phyloP scores from a whole-genome alignment of 2,329 filamentous ascomycete species.

The Aquanectria penicillioides region DNA sequence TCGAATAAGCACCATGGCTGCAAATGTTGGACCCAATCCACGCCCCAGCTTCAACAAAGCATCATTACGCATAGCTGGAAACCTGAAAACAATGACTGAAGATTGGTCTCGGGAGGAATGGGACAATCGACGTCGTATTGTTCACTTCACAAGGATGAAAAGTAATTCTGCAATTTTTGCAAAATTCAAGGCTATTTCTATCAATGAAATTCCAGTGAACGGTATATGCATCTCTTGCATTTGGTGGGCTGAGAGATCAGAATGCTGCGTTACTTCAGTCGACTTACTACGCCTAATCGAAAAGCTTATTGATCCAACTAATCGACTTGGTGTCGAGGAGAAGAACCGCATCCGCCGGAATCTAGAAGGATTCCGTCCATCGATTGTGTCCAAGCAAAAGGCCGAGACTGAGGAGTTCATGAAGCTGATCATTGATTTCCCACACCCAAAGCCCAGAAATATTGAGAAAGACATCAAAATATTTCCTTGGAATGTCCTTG shows the following conservation, averaged over 20 bases:
- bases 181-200: slow-evolving; percentile 80
- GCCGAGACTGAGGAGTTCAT: slow-evolving; percentile 95
- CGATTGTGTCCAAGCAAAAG: slow-evolving; percentile 94
- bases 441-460: slow-evolving; percentile 92
- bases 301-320: slow-evolving; percentile 78
- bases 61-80: slow-evolving; percentile 83
- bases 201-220: slow-evolving; percentile 81
- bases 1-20: slow-evolving; percentile 64
- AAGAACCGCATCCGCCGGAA: slow-evolving; percentile 98
- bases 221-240: slow-evolving; percentile 98
- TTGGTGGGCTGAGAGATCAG: slow-evolving; percentile 90
- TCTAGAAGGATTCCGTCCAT: slow-evolving; percentile 89
- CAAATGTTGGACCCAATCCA: slow-evolving; percentile 72
- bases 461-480: slow-evolving; percentile 99
- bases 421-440: slow-evolving; percentile 98
- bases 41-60: slow-evolving; percentile 84
- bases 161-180: slow-evolving; percentile 82
- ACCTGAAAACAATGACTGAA: slow-evolving; percentile 84
- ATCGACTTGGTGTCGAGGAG: slow-evolving; percentile 93
- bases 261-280: slow-evolving; percentile 95
- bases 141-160: slow-evolving; percentile 88
- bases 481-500: slow-evolving; percentile 93
- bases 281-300: slow-evolving; percentile 97
- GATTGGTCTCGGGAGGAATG: slow-evolving; percentile 87
- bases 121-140: slow-evolving; percentile 81